Evolutionary conservation across 768 basidiomycete species (phyloP).

Genomic region (Candolleomyces efflorescens): DNA sequence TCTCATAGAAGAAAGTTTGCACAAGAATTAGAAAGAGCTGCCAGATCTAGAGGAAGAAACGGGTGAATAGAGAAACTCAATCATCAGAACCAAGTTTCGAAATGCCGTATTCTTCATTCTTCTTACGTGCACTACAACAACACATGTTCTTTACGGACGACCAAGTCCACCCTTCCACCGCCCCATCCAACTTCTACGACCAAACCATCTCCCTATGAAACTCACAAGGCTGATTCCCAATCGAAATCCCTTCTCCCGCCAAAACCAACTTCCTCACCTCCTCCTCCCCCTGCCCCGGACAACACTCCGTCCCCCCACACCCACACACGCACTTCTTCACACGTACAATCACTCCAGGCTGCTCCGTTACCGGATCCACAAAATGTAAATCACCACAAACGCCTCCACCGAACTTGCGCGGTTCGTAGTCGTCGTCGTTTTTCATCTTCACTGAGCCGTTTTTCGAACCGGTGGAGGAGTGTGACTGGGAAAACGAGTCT

Average conservation of each 20-base stretch:
- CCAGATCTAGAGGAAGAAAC: no score
- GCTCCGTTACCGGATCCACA: slow-evolving; percentile 52
- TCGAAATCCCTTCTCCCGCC: slow-evolving; percentile 52
- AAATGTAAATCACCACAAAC: slow-evolving; percentile 62
- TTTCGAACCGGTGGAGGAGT: not conserved
- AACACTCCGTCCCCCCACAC: slow-evolving; percentile 12
- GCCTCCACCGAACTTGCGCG: slow-evolving; percentile 66
- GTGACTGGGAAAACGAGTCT: not conserved
- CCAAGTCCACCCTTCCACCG: not conserved
- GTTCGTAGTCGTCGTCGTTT: slow-evolving; percentile 66
- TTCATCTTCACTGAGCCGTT: slow-evolving; percentile 29
- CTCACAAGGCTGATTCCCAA: slow-evolving; percentile 59
- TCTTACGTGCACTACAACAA: no score
- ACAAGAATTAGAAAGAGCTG: no score
- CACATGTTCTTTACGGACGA: no score
- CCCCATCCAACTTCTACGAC: not conserved
- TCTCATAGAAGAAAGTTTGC: no score
- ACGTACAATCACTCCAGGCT: slow-evolving; percentile 44
- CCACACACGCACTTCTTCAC: slow-evolving; percentile 6
- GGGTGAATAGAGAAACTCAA: no score
- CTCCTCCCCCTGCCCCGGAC: slow-evolving; percentile 23
- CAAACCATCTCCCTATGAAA: slow-evolving; percentile 39
- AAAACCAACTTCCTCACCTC: slow-evolving; percentile 25
- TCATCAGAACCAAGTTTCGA: no score
- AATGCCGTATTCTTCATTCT: no score